phyloP scores from a whole-genome alignment of 805 yeast species.

The Ogataea trehalophila region DNA sequence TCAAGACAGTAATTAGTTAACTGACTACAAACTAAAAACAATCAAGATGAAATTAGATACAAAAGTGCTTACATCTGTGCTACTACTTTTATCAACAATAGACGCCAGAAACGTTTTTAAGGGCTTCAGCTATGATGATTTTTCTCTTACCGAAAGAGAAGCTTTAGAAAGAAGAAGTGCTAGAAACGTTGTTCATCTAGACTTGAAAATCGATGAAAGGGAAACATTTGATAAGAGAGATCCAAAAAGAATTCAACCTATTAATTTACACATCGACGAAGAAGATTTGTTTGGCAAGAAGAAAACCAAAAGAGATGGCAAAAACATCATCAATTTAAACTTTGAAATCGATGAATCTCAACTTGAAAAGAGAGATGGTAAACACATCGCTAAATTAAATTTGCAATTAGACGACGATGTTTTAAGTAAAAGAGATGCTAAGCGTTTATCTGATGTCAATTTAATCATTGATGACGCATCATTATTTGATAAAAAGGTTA shows the following conservation, averaged over 20 bases:
- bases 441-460: constrained; percentile 15
- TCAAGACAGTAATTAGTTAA: too few species aligned
- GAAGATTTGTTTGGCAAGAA: not conserved
- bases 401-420: not conserved
- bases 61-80: not conserved
- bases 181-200: constrained; percentile 12
- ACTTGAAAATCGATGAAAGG: constrained; percentile 13
- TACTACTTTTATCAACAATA: not conserved
- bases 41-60: not conserved
- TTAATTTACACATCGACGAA: constrained; percentile 5
- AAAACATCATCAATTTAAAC: constrained; percentile 1
- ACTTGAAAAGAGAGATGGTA: constrained; percentile 16
- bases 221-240: constrained; percentile 3
- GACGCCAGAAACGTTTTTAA: constrained; percentile 16
- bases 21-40: not conserved
- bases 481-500: constrained; percentile 2
- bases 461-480: constrained; percentile 14
- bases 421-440: constrained; percentile 9
- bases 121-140: constrained; percentile 7
- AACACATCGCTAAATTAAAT: constrained; percentile 13
- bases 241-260: constrained; percentile 5
- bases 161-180: constrained; percentile 10
- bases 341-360: constrained; percentile 1
- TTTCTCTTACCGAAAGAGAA: not conserved
- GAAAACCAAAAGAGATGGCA: constrained; percentile 5